These are phyloP conservation scores for Clarireedia paspali DNA, from an alignment of 2,329 filamentous ascomycete genomes.

Conservation along the genomic window DNA sequence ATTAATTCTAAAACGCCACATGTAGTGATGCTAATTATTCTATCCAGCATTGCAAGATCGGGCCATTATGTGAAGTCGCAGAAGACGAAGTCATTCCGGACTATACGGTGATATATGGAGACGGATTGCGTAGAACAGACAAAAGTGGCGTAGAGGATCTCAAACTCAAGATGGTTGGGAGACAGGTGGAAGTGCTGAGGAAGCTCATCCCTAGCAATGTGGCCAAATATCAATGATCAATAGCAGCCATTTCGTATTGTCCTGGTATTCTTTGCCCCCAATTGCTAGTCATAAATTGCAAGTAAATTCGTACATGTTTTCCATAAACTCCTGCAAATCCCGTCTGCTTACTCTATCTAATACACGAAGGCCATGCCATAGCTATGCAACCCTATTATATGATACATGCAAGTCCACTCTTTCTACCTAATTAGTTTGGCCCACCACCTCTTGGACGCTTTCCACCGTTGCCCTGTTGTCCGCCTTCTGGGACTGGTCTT, in stretches of 20 bases:
- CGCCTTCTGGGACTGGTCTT: constrained; percentile 27
- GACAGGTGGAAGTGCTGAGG: constrained; percentile 60
- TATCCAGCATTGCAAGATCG: constrained; percentile 59
- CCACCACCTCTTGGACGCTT: constrained; percentile 39
- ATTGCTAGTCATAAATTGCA: not conserved
- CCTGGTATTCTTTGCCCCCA: constrained; percentile 1
- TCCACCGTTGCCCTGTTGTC: constrained; percentile 30
- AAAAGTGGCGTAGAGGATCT: constrained; percentile 53
- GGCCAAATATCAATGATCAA: constrained; percentile 27
- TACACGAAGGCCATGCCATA: constrained; percentile 19
- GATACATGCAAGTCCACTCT: constrained; percentile 20
- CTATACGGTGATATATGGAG: constrained; percentile 62
- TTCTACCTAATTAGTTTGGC: constrained; percentile 14
- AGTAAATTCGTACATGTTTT: constrained; percentile 9
- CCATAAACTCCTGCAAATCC: constrained; percentile 1
- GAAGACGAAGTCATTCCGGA: constrained; percentile 54
- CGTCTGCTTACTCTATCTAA: constrained; percentile 3
- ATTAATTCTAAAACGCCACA: not conserved
- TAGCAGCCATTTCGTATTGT: not conserved
- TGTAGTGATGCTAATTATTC: constrained; percentile 1
- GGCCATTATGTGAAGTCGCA: constrained; percentile 51
- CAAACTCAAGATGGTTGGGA: constrained; percentile 55
- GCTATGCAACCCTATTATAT: constrained; percentile 24
- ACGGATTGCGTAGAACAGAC: constrained; percentile 50
- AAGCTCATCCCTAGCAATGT: constrained; percentile 58